Evolutionary conservation across 306 rosid species (phyloP).

Genomic region (Trifolium pratense): DNA sequence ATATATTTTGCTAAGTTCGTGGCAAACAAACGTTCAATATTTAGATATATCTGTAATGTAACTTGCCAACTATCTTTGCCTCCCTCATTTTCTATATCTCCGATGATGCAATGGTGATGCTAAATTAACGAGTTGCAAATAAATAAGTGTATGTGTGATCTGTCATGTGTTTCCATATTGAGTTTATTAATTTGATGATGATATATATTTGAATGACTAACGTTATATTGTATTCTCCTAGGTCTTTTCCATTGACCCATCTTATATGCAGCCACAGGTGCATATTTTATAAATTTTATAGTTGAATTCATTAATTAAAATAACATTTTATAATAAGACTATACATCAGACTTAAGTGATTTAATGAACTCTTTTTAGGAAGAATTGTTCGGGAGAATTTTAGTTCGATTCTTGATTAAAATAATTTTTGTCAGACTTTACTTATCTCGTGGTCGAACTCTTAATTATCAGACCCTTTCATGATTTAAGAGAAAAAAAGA

Average conservation of each 20-base stretch:
- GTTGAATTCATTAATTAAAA: not conserved
- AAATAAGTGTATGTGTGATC: conserved; percentile 26
- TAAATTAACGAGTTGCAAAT: conserved; percentile 37
- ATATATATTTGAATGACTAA: conserved; percentile 30
- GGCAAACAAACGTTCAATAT: conserved; percentile 11
- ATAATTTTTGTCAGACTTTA: no score
- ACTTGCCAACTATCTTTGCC: conserved; percentile 30
- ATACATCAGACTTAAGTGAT: no score
- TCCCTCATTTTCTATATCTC: conserved; percentile 32
- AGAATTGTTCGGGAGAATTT: no score
- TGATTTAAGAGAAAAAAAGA: no score
- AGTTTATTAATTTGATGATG: conserved; percentile 18
- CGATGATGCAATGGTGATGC: conserved; percentile 28
- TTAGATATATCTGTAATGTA: conserved; percentile 30
- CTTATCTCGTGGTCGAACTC: no score
- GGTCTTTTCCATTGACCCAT: conserved; percentile 38
- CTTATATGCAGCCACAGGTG: conserved; percentile 5
- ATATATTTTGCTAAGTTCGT: conserved; percentile 3
- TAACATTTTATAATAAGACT: not conserved
- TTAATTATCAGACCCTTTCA: no score
- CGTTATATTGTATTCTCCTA: conserved; percentile 32
- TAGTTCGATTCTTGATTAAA: no score
- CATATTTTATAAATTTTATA: not conserved
- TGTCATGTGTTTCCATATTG: conserved; percentile 9
- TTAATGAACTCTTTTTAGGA: no score